These are phyloP conservation scores for Pichia deserticola DNA, from an alignment of 805 yeast genomes.

Conservation along the genomic window DNA sequence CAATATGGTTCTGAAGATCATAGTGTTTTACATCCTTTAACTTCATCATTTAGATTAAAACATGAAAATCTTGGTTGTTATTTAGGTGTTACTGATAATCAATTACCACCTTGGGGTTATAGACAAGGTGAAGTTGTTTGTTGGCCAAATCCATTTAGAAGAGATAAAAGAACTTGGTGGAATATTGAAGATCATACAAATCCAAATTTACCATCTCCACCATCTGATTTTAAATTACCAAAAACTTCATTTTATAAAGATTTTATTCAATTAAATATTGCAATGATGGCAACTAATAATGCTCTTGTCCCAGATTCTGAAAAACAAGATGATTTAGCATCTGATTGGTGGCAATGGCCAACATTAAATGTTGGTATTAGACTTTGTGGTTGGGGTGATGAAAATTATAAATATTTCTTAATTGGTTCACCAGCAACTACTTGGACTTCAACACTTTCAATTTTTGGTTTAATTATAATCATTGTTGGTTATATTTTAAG, in stretches of 20 bases:
- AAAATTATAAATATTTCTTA: conserved; percentile 53
- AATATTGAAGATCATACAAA: conserved; percentile 68
- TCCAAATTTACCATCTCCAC: conserved; percentile 49
- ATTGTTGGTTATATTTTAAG: conserved; percentile 46
- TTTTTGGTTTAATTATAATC: conserved; percentile 43
- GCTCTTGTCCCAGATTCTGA: conserved; percentile 75
- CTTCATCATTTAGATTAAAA: conserved; percentile 63
- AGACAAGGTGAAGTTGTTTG: conserved; percentile 88
- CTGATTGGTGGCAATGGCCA: conserved; percentile 87
- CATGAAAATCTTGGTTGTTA: conserved; percentile 65
- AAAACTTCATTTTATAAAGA: conserved; percentile 71
- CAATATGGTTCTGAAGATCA: conserved; percentile 48
- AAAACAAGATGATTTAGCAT: conserved; percentile 63
- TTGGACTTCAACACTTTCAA: conserved; percentile 61
- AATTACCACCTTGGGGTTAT: conserved; percentile 79
- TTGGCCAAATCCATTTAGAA: conserved; percentile 51
- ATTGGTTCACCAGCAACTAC: conserved; percentile 76
- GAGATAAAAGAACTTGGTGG: conserved; percentile 89
- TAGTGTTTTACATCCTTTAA: conserved; percentile 59
- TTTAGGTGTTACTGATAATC: conserved; percentile 62
- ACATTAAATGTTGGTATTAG: conserved; percentile 68
- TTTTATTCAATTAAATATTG: conserved; percentile 66
- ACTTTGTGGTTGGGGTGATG: conserved; percentile 64
- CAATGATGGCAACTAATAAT: conserved; percentile 84
- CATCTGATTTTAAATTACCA: conserved; percentile 58